Evolutionary conservation across 2,329 filamentous ascomycete genomes (phyloP).

Genomic region (Didymella pinodella): DNA sequence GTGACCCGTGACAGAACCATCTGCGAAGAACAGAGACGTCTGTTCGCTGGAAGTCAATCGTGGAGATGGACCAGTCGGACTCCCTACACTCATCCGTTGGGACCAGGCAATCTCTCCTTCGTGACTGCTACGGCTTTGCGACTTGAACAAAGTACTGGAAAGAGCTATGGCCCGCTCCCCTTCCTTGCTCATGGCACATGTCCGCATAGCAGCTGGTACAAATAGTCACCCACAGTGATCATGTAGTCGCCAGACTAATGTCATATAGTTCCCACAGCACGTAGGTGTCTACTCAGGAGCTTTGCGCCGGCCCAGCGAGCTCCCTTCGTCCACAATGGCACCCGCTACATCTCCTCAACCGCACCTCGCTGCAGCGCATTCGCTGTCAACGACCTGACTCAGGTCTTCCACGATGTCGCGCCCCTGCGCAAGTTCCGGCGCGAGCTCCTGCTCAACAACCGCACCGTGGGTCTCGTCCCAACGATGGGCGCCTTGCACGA

Average conservation of each 20-base stretch:
- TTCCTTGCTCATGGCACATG: slow-evolving; percentile 35
- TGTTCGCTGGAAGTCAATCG: slow-evolving; percentile 25
- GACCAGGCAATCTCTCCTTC: slow-evolving; percentile 12
- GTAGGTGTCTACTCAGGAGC: slow-evolving; percentile 4
- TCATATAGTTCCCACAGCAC: slow-evolving; percentile 21
- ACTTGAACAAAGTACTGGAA: slow-evolving; percentile 5
- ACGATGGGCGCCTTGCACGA: slow-evolving; percentile 98
- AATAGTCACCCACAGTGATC: slow-evolving; percentile 6
- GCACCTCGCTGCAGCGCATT: slow-evolving; percentile 28
- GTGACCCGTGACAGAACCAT: slow-evolving; percentile 12
- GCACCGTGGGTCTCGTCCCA: slow-evolving; percentile 85
- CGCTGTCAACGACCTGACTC: slow-evolving; percentile 56
- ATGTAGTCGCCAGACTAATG: slow-evolving; percentile 28
- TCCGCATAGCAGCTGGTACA: slow-evolving; percentile 32
- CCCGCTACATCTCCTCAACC: slow-evolving; percentile 34
- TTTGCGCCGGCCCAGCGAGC: slow-evolving; percentile 8
- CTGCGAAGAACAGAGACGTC: slow-evolving; percentile 26
- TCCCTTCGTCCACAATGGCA: slow-evolving; percentile 20
- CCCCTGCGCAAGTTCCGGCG: slow-evolving; percentile 74
- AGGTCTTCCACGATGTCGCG: slow-evolving; percentile 78
- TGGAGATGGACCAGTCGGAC: slow-evolving; percentile 10
- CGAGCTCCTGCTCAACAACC: slow-evolving; percentile 70
- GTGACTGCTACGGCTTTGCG: slow-evolving; percentile 13
- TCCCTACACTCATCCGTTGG: slow-evolving; percentile 19
- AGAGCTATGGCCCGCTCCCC: slow-evolving; percentile 31